Conservation (phyloP, 345 rosid genomes). For the Theobroma cacao region DNA sequence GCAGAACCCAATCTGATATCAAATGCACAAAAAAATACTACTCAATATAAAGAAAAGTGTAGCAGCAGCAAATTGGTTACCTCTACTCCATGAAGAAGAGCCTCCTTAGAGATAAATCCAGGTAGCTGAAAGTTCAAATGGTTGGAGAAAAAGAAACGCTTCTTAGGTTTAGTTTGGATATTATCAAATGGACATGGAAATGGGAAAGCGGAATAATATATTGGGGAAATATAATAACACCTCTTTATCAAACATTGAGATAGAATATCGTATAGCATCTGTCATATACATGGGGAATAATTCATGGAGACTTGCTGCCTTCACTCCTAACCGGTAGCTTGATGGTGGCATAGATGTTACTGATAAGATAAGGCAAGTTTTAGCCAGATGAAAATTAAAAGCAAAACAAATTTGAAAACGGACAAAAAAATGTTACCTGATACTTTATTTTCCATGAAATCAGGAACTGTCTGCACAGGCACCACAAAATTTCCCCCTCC, state of each 20-base stretch:
- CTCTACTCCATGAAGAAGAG: constrained; percentile 97
- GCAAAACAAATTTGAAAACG: not conserved
- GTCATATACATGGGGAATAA: constrained; percentile 70
- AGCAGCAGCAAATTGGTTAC: constrained; percentile 29
- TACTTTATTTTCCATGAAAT: constrained; percentile 71
- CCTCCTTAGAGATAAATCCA: constrained; percentile 80
- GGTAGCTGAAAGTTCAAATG: constrained; percentile 60
- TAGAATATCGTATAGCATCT: constrained; percentile 63
- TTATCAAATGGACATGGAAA: not conserved
- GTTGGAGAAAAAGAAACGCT: constrained; percentile 12
- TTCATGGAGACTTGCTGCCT: constrained; percentile 78
- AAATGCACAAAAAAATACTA: not conserved
- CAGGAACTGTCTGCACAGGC: constrained; percentile 85
- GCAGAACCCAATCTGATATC: not conserved
- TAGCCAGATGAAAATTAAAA: constrained; percentile 7
- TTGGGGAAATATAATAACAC: constrained; percentile 26
- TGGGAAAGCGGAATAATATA: not conserved
- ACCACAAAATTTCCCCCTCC: constrained; percentile 84
- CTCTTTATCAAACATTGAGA: constrained; percentile 78
- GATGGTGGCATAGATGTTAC: constrained; percentile 75
- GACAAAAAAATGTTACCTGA: constrained; percentile 45
- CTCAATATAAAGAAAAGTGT: constrained; percentile 1
- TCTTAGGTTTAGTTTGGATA: not conserved
- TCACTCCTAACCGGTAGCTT: constrained; percentile 89
- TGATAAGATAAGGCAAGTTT: constrained; percentile 35